Evolutionary conservation across 352 stramenopile species (phyloP), one percentile per base, ranked within the genome.

Genomic region (Saprolegnia parasitica): DNA sequence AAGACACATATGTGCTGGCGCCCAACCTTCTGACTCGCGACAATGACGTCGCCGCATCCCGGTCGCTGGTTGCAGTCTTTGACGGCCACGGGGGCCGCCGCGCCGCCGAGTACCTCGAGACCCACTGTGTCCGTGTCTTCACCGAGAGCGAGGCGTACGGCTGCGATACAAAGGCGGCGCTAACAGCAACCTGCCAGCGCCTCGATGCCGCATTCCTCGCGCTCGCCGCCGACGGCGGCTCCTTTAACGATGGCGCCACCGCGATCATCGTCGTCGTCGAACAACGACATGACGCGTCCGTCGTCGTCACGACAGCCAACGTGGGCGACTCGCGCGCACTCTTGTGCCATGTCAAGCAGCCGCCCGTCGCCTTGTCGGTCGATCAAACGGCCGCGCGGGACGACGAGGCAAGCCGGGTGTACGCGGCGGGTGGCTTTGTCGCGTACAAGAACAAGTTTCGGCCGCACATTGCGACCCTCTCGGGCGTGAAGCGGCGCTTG

Each of bases 21-120:
- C 42, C 42, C 4, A 26, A 60, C 21, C 45, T 70, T 4, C 63
- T 46, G 23, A 26, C 1, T 11, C 0, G n/a, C 24, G 5, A 20
- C n/a, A 49, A 56, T 11, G 63, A 70, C 40, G 11, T 70, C 23
- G 63, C 63, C 26, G 9, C 13, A n/a, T 11, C n/a, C 0, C 63
- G 63, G 20, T 46, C 63, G 5, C 39, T 50, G 13, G 24, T 70
- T 24, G 63, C 49, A 37, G n/a, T 70, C 20, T 70, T 70, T 47
- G 63, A 70, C 54, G 63, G 63, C 21, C 63, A 70, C n/a, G 45
- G 63, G 4, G 63, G 63, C 15, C 18, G 39, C n/a, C 63, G 63
- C 18, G 63, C 63, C 13, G 63, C 63, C 1, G 20, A 56, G 4
- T 70, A 52, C 52, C 18, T 56, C 9, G 11, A 39, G 13, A 11